A percentile compares a stretch with the other conserved stretches of the same genome.
Conservation (phyloP, 2,329 filamentous ascomycete genomes). For the Waltergamsia citrina region DNA sequence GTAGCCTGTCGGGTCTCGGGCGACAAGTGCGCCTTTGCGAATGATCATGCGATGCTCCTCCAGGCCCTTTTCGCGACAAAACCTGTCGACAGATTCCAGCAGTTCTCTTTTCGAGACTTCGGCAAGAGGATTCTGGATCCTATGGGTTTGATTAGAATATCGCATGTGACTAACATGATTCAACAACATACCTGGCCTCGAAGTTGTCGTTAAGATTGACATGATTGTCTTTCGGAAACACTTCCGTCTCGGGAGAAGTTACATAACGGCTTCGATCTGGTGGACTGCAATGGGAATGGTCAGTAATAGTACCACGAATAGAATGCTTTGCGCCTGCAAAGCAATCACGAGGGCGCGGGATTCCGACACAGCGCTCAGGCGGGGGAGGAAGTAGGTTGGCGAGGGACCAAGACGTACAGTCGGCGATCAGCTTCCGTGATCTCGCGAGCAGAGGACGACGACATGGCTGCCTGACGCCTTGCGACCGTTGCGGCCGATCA, state of each 20-base stretch:
- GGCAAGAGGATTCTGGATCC: constrained; percentile 38
- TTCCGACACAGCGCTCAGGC: no score
- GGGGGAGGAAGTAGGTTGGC: not conserved
- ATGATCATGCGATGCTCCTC: constrained; percentile 48
- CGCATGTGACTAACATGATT: not conserved
- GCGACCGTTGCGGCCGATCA: not conserved
- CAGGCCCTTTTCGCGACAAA: constrained; percentile 50
- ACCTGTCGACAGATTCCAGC: constrained; percentile 47
- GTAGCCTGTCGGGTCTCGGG: constrained; percentile 56
- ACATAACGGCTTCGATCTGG: constrained; percentile 14
- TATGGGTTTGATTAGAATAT: constrained; percentile 10
- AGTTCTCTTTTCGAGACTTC: constrained; percentile 42
- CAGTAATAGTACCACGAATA: constrained; percentile 8
- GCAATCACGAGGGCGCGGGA: no score
- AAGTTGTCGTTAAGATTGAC: constrained; percentile 35
- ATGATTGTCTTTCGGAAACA: constrained; percentile 17
- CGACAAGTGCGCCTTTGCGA: constrained; percentile 62
- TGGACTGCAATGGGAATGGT: constrained; percentile 9
- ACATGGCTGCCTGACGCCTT: not conserved
- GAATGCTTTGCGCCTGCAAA: no score
- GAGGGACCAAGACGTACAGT: not conserved
- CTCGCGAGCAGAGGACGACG: constrained; percentile 2
- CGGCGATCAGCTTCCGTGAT: not conserved
- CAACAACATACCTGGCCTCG: constrained; percentile 30
- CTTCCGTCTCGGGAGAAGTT: constrained; percentile 25